Evolutionary conservation across 2,329 filamentous ascomycete genomes (phyloP).

Genomic region (Xylogone sp.): DNA sequence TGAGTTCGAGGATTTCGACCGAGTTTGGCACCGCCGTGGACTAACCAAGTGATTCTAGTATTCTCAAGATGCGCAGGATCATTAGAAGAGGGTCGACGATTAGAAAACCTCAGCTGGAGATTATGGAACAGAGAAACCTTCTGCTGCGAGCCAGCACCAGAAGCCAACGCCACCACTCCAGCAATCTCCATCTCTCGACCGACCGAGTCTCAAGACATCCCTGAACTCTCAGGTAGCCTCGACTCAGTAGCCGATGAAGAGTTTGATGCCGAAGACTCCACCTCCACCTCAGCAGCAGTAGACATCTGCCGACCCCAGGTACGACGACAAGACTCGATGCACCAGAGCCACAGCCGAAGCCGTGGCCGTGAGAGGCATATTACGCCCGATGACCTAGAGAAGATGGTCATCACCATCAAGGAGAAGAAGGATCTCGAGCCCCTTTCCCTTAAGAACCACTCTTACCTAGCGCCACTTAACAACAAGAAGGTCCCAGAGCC

Average conservation of each 20-base stretch:
- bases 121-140: conserved; percentile 93
- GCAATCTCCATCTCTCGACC: conserved; percentile 29
- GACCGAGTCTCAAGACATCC: conserved; percentile 45
- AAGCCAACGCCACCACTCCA: conserved; percentile 40
- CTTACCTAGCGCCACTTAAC: conserved; percentile 43
- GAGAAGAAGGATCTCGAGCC: conserved; percentile 69
- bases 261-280: conserved; percentile 35
- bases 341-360: conserved; percentile 51
- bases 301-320: conserved; percentile 65
- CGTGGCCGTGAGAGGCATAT: conserved; percentile 81
- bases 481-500: conserved; percentile 36
- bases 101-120: conserved; percentile 95
- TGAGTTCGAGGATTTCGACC: conserved; percentile 42
- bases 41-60: conserved; percentile 47
- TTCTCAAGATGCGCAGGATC: conserved; percentile 94
- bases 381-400: conserved; percentile 87
- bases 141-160: conserved; percentile 67
- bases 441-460: conserved; percentile 35
- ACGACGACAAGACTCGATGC: conserved; percentile 66
- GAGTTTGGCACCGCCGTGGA: conserved; percentile 12
- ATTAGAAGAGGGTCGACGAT: conserved; percentile 83
- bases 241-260: conserved; percentile 72
- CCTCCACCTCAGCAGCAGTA: conserved; percentile 49
- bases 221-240: conserved; percentile 73
- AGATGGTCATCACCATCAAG: conserved; percentile 90